These are phyloP conservation scores for Vinca major DNA, from an alignment of 305 asterid genomes.

Conservation along the genomic window DNA sequence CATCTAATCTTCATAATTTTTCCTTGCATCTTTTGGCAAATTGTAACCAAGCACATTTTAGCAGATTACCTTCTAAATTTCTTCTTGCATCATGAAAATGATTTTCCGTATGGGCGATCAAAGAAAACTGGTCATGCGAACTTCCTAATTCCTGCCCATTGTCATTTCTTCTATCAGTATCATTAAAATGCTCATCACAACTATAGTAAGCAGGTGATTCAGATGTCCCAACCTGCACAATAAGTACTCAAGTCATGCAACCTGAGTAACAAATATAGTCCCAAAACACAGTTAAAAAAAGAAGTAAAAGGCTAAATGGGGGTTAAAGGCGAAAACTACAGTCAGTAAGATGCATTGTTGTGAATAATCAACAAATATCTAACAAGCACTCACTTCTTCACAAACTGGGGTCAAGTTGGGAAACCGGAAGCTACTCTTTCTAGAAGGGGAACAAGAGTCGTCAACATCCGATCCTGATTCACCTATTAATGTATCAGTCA, in stretches of 20 bases:
- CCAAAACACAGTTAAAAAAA: background rate
- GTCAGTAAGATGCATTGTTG: background rate
- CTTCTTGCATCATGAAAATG: conserved; percentile 22
- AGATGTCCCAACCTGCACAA: conserved; percentile 44
- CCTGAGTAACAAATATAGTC: background rate
- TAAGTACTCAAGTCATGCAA: conserved; percentile 10
- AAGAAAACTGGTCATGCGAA: conserved; percentile 26
- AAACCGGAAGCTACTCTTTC: conserved; percentile 31
- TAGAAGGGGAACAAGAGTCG: conserved; percentile 37
- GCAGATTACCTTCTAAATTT: conserved; percentile 39
- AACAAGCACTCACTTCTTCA: conserved; percentile 53
- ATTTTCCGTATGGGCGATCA: conserved; percentile 15
- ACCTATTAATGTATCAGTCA: conserved; percentile 33
- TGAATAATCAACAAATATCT: background rate
- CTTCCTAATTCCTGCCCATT: conserved; percentile 28
- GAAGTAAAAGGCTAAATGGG: background rate
- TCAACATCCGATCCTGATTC: conserved; percentile 53
- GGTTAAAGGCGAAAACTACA: background rate
- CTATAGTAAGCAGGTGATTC: conserved; percentile 60
- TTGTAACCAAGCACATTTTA: background rate
- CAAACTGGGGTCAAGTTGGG: conserved; percentile 33
- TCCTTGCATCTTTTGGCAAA: background rate
- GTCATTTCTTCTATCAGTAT: conserved; percentile 23
- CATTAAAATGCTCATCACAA: conserved; percentile 53
- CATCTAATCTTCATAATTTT: background rate